Conservation (phyloP, 371 early-diverging fungal species). For the Syncephalastrum racemosum region DNA sequence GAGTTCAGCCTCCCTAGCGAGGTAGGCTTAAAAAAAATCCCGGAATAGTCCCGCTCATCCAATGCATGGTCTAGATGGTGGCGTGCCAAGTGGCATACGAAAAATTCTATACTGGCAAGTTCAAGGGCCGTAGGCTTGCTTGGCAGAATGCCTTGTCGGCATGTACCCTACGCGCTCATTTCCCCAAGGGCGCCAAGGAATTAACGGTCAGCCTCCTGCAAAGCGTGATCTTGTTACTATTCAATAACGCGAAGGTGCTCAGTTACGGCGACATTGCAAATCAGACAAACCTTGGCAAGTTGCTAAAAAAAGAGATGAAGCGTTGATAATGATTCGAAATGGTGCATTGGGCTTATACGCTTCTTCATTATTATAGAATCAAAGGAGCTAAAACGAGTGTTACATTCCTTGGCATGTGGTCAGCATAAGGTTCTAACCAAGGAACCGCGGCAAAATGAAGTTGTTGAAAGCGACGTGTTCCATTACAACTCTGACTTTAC, state of each 20-base stretch:
- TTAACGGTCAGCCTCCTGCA: slow-evolving; percentile 75
- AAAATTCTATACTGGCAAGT: slow-evolving; percentile 72
- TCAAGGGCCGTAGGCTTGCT: slow-evolving; percentile 76
- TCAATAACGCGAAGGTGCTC: slow-evolving; percentile 60
- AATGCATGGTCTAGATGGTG: slow-evolving; percentile 50
- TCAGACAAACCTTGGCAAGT: slow-evolving; percentile 58
- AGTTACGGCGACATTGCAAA: slow-evolving; percentile 67
- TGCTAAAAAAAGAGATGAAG: slow-evolving; percentile 1
- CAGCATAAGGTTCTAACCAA: slow-evolving; percentile 57
- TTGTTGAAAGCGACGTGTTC: slow-evolving; percentile 33
- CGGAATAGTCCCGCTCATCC: neutral
- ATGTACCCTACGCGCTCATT: slow-evolving; percentile 69
- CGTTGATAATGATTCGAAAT: neutral
- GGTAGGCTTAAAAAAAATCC: slow-evolving; percentile 34
- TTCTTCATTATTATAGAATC: slow-evolving; percentile 39
- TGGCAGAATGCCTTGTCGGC: slow-evolving; percentile 86
- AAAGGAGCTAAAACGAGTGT: slow-evolving; percentile 67
- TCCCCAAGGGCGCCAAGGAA: slow-evolving; percentile 62
- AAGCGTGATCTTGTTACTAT: slow-evolving; percentile 71
- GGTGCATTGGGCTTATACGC: neutral
- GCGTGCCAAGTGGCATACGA: slow-evolving; percentile 66
- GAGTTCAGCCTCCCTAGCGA: slow-evolving; percentile 66
- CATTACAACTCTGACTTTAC: slow-evolving; percentile 69
- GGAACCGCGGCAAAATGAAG: slow-evolving; percentile 2
- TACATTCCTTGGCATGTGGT: slow-evolving; percentile 81